These are phyloP conservation scores for Omphalea diandra DNA, from an alignment of 441 rosid species.

Conservation along the genomic window DNA sequence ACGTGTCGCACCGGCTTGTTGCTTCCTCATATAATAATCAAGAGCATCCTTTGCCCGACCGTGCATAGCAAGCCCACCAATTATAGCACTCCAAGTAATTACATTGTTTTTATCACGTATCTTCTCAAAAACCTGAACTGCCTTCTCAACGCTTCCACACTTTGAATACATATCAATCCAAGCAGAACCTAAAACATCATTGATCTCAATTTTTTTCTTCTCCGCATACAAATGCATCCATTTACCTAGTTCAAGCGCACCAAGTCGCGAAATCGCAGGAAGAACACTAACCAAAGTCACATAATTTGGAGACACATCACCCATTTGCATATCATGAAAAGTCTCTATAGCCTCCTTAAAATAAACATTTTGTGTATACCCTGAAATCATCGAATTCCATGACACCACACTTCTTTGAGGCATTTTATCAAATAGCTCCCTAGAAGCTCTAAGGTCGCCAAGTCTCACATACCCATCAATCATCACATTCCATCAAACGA, in stretches of 20 bases:
- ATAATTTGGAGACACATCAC: constrained; percentile 38
- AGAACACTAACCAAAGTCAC: constrained; percentile 61
- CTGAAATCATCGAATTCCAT: constrained; percentile 62
- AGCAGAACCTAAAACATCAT: constrained; percentile 62
- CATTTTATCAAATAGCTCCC: constrained; percentile 50
- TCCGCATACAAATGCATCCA: constrained; percentile 45
- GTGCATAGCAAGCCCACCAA: constrained; percentile 60
- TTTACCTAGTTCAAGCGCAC: constrained; percentile 43
- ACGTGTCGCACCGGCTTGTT: constrained; percentile 37
- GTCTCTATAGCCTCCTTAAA: constrained; percentile 49
- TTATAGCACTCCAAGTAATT: constrained; percentile 64
- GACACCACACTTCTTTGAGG: constrained; percentile 50
- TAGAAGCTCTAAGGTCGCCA: constrained; percentile 40
- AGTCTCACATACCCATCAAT: constrained; percentile 50
- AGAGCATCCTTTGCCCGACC: constrained; percentile 57
- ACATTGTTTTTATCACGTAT: constrained; percentile 51
- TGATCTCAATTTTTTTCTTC: constrained; percentile 37
- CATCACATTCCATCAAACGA: constrained; percentile 67
- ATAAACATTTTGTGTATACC: constrained; percentile 50
- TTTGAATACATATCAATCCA: constrained; percentile 71
- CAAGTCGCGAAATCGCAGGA: constrained; percentile 48
- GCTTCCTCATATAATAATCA: constrained; percentile 49
- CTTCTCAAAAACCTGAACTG: constrained; percentile 46
- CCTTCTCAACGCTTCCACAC: constrained; percentile 56
- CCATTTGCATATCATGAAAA: constrained; percentile 48